These are phyloP conservation scores for Acacia melanoxylon DNA, from an alignment of 306 rosid species.

Conservation along the genomic window DNA sequence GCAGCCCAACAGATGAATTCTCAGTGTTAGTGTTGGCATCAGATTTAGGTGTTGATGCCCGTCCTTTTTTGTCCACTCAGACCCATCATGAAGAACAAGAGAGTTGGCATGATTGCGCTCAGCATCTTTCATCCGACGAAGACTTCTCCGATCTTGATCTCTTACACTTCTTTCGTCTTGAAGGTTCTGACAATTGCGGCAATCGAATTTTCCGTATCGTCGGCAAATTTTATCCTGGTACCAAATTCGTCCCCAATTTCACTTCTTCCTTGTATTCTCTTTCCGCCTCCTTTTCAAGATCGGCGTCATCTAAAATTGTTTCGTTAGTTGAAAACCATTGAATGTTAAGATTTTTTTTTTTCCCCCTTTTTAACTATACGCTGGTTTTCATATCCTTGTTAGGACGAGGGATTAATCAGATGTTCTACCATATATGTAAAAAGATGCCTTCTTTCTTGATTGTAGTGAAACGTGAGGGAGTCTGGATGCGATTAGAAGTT, in stretches of 20 bases:
- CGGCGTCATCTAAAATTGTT: background rate
- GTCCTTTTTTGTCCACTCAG: conserved; percentile 60
- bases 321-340: background rate
- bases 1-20: conserved; percentile 66
- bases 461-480: background rate
- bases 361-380: no score
- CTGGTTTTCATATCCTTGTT: background rate
- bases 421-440: background rate
- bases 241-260: background rate
- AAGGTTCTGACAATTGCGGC: conserved; percentile 72
- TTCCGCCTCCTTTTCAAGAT: background rate
- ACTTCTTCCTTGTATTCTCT: background rate
- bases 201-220: conserved; percentile 70
- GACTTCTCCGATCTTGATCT: conserved; percentile 93
- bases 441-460: background rate
- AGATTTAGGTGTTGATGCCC: conserved; percentile 68
- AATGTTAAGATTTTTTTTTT: background rate
- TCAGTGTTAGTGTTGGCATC: conserved; percentile 85
- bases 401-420: background rate
- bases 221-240: conserved; percentile 89
- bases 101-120: conserved; percentile 82
- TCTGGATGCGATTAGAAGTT: background rate
- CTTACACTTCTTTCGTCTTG: conserved; percentile 62
- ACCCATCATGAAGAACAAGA: conserved; percentile 49
- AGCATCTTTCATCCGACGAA: conserved; percentile 67